Evolutionary conservation across 345 rosid genomes (phyloP).

Genomic region (Brassica nigra): DNA sequence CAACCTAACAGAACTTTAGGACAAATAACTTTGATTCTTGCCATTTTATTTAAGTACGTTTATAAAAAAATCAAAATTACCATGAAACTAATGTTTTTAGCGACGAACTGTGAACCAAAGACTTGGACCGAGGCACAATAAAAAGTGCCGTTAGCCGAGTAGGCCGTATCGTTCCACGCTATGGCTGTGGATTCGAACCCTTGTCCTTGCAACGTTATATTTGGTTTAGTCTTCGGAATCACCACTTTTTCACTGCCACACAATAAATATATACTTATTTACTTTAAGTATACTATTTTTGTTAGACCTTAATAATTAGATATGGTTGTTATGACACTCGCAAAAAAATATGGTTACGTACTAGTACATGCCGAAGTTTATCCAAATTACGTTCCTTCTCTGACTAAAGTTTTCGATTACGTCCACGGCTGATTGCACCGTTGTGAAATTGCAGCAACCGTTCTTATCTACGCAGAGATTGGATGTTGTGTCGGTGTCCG

Average conservation of each 20-base stretch:
- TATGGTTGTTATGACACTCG: not conserved
- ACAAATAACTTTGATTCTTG: not conserved
- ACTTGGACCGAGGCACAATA: slow-evolving; percentile 82
- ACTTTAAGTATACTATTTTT: not conserved
- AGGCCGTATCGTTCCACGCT: slow-evolving; percentile 87
- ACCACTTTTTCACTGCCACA: slow-evolving; percentile 66
- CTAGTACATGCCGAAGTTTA: slow-evolving; percentile 85
- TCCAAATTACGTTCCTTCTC: slow-evolving; percentile 71
- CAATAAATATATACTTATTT: not conserved
- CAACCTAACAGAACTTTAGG: no score
- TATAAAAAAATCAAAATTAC: slow-evolving; percentile 31
- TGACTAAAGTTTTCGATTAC: slow-evolving; percentile 54
- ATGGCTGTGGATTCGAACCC: slow-evolving; percentile 77
- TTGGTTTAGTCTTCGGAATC: slow-evolving; percentile 63
- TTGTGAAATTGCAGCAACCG: slow-evolving; percentile 86
- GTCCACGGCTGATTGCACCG: slow-evolving; percentile 80
- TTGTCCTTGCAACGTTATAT: slow-evolving; percentile 89
- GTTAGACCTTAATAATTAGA: not conserved
- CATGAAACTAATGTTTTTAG: slow-evolving; percentile 91
- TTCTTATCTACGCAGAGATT: slow-evolving; percentile 71
- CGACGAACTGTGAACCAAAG: slow-evolving; percentile 70
- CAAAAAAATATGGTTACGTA: slow-evolving; percentile 38
- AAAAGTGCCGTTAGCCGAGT: slow-evolving; percentile 72
- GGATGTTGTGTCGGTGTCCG: slow-evolving; percentile 65
- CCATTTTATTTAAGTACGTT: not conserved